Evolutionary conservation across 768 basidiomycete species (phyloP).

Genomic region (Suillus decipiens): DNA sequence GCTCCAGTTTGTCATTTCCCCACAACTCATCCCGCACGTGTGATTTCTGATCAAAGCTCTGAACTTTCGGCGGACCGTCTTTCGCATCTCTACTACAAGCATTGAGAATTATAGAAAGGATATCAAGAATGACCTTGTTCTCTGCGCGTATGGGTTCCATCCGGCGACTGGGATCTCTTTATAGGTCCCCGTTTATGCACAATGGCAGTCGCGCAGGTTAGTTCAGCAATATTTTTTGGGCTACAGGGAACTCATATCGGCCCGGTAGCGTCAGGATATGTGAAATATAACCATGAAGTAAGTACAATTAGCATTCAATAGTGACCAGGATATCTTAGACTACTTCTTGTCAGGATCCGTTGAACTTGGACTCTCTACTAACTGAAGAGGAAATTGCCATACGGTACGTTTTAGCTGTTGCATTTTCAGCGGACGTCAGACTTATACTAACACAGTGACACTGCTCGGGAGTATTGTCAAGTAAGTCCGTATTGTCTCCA

Average conservation of each 20-base stretch:
- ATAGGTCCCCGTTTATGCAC: not conserved
- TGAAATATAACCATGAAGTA: slow-evolving; percentile 24
- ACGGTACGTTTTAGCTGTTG: slow-evolving; percentile 49
- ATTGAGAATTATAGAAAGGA: not conserved
- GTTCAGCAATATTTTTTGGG: not conserved
- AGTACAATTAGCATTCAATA: slow-evolving; percentile 11
- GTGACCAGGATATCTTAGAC: not conserved
- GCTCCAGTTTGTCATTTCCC: not conserved
- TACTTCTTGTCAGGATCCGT: slow-evolving; percentile 65
- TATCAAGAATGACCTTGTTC: not conserved
- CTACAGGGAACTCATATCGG: not conserved
- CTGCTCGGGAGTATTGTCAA: slow-evolving; percentile 79
- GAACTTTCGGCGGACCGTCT: not conserved
- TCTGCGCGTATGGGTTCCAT: not conserved
- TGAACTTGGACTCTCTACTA: slow-evolving; percentile 75
- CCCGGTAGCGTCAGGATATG: slow-evolving; percentile 21
- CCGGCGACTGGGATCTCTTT: not conserved
- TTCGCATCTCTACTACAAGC: not conserved
- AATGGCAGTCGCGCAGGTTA: not conserved
- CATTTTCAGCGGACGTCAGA: not conserved
- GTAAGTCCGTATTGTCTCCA: slow-evolving; percentile 37
- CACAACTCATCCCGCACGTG: not conserved
- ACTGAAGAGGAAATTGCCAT: slow-evolving; percentile 91
- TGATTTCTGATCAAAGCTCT: not conserved
- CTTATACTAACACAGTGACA: slow-evolving; percentile 54